Evolutionary conservation across 73 alveolate genomes (phyloP).

Genomic region (Uronychia setigera): DNA sequence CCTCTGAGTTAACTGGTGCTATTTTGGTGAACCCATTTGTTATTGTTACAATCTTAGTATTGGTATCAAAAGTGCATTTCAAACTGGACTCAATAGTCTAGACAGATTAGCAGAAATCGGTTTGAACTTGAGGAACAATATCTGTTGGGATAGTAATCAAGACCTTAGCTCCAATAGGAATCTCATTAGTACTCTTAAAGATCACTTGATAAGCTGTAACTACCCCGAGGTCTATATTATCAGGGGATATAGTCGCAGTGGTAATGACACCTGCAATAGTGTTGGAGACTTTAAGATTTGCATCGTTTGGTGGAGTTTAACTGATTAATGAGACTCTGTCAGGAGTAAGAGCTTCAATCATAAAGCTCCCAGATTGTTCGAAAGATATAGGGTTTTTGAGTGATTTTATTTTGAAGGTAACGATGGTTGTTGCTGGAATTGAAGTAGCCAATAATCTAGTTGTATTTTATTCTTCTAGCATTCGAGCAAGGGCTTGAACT

Average conservation of each 20-base stretch:
- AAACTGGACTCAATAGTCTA: neutral
- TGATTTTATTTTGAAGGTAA: neutral
- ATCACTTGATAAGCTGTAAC: neutral
- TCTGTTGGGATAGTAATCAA: neutral
- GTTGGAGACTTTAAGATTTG: neutral
- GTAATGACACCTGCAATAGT: neutral
- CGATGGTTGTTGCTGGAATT: neutral
- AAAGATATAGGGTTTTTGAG: neutral
- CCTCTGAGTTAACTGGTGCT: neutral
- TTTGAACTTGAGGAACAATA: neutral
- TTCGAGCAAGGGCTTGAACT: neutral
- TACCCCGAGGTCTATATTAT: neutral
- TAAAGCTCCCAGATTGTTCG: neutral
- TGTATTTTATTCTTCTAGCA: neutral
- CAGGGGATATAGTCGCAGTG: neutral
- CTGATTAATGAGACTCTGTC: neutral
- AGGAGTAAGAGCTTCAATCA: neutral
- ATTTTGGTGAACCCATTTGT: neutral
- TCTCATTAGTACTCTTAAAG: neutral
- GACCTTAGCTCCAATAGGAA: neutral
- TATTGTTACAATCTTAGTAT: neutral
- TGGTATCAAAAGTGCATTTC: neutral
- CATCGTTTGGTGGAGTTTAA: neutral
- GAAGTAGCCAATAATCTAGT: neutral
- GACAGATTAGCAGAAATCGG: neutral